Percentiles rank a stretch among this genome's conserved stretches.
These are phyloP conservation scores for Emericellopsis cladophorae DNA, from an alignment of 2,329 filamentous ascomycete genomes.

Conservation along the genomic window DNA sequence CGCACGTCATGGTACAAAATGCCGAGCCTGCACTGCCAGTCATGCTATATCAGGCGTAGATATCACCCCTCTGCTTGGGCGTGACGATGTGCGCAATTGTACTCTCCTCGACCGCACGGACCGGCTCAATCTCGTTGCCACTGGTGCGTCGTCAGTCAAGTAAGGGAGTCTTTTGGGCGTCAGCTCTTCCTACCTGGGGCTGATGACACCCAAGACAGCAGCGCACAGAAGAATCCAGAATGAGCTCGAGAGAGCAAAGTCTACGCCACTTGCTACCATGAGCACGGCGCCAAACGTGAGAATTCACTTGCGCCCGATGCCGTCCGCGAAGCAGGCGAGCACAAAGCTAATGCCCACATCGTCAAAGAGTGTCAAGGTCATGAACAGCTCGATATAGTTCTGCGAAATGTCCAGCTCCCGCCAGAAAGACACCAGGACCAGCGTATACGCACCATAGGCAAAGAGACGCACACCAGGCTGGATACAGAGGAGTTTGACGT, in stretches of 20 bases:
- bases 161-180: not conserved
- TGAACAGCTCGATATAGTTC: constrained; percentile 45
- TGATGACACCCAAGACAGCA: constrained; percentile 49
- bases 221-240: constrained; percentile 47
- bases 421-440: constrained; percentile 45
- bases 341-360: constrained; percentile 46
- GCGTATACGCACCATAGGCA: constrained; percentile 46
- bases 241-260: constrained; percentile 37
- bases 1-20: constrained; percentile 43
- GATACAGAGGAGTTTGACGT: constrained; percentile 43
- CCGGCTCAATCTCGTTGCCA: constrained; percentile 52
- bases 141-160: constrained; percentile 14
- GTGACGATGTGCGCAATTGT: constrained; percentile 43
- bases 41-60: constrained; percentile 51
- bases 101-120: constrained; percentile 49
- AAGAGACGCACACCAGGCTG: constrained; percentile 50
- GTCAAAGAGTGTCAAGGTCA: constrained; percentile 50
- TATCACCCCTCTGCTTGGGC: constrained; percentile 31
- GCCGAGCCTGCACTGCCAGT: constrained; percentile 47
- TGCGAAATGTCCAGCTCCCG: constrained; percentile 34
- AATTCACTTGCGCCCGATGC: constrained; percentile 38
- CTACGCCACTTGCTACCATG: constrained; percentile 41
- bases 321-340: constrained; percentile 46
- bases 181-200: constrained; percentile 21
- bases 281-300: constrained; percentile 39